Percentiles rank a stretch among this genome's conserved stretches.
Conservation (phyloP, 805 yeast genomes). For the Kluyveromyces dobzhanskii region DNA sequence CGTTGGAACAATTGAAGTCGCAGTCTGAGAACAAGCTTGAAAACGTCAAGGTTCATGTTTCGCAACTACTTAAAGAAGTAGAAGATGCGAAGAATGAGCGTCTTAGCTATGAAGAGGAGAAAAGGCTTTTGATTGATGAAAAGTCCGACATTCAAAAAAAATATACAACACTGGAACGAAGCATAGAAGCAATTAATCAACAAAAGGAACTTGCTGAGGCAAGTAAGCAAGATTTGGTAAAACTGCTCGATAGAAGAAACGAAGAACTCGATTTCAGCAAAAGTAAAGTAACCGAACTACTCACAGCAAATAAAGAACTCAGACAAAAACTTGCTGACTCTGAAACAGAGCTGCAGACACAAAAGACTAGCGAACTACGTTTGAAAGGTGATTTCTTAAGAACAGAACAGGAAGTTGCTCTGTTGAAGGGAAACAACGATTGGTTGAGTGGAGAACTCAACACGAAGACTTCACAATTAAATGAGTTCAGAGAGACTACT, state of each 20-base stretch:
- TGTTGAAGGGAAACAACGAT: constrained; percentile 33
- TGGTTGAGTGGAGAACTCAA: constrained; percentile 35
- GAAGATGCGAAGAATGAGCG: constrained; percentile 17
- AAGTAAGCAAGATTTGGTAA: constrained; percentile 18
- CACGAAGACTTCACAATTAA: constrained; percentile 26
- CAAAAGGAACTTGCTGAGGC: constrained; percentile 14
- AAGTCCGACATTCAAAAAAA: constrained; percentile 8
- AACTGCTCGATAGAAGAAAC: constrained; percentile 24
- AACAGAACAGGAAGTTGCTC: constrained; percentile 35
- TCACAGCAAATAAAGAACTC: constrained; percentile 27
- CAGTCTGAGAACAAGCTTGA: constrained; percentile 28
- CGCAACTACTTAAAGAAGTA: constrained; percentile 17
- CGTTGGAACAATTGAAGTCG: constrained; percentile 35
- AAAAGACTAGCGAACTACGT: constrained; percentile 24
- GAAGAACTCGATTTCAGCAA: constrained; percentile 17
- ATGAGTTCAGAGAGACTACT: constrained; percentile 20
- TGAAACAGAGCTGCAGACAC: constrained; percentile 29
- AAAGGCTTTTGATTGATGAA: constrained; percentile 13
- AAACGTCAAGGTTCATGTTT: constrained; percentile 25
- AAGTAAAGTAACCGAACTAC: constrained; percentile 12
- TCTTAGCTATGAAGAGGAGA: constrained; percentile 13
- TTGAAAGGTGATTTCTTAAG: constrained; percentile 30
- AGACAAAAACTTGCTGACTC: constrained; percentile 35
- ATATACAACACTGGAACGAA: constrained; percentile 5
- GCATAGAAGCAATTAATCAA: constrained; percentile 7